Percentiles rank a stretch among this genome's conserved stretches.
phyloP scores from a whole-genome alignment of 441 rosid genomes.

The Pelargonium cotyledonis region DNA sequence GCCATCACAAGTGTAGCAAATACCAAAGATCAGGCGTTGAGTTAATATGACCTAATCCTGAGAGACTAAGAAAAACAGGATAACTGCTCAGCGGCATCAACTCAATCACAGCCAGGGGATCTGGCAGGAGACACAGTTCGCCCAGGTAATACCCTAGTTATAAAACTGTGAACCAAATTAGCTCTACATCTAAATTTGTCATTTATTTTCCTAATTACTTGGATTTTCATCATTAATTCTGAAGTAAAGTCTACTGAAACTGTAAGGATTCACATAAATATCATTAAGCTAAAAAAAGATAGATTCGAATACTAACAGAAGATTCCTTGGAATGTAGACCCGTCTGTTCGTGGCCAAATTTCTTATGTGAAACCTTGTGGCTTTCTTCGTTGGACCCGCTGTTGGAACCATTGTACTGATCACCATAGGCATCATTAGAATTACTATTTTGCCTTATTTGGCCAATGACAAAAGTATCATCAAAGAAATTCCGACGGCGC shows the following conservation, averaged over 20 bases:
- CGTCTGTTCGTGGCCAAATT: slow-evolving; percentile 19
- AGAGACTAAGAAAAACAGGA: too few relatives aligned
- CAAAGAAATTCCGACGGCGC: slow-evolving; percentile 58
- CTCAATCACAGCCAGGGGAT: too few relatives aligned
- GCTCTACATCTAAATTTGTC: too few relatives aligned
- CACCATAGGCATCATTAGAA: slow-evolving; percentile 16
- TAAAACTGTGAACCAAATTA: too few relatives aligned
- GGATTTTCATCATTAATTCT: neutral
- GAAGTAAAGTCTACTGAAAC: too few relatives aligned
- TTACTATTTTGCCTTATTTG: slow-evolving; percentile 28
- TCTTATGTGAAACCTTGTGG: slow-evolving; percentile 8
- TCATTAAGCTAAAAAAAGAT: neutral
- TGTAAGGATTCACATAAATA: too few relatives aligned
- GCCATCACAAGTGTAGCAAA: too few relatives aligned
- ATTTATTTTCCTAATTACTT: neutral
- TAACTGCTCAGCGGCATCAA: too few relatives aligned
- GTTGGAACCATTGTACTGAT: slow-evolving; percentile 16
- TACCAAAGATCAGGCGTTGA: too few relatives aligned
- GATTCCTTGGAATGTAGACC: slow-evolving; percentile 22
- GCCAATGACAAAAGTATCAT: slow-evolving; percentile 32
- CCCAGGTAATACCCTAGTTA: too few relatives aligned
- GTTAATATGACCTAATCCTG: too few relatives aligned
- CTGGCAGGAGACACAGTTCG: too few relatives aligned
- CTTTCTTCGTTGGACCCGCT: slow-evolving; percentile 10
- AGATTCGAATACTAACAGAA: slow-evolving; percentile 29